Conservation (phyloP, 1,139 yeast species). For the Hansenula sp. region DNA sequence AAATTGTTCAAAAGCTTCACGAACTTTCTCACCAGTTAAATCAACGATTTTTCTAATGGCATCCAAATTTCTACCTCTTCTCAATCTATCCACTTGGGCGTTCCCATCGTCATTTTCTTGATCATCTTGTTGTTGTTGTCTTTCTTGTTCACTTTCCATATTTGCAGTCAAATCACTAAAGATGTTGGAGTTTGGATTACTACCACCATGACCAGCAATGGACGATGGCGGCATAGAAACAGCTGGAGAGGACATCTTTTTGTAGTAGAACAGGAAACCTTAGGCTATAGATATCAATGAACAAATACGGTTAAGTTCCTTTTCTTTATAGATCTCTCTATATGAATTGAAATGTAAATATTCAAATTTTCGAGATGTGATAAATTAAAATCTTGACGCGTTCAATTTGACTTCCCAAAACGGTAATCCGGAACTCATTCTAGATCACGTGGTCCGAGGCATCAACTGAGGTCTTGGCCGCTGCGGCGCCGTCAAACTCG, state of each 20-base stretch:
- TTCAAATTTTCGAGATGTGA: not conserved
- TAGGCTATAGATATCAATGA: not conserved
- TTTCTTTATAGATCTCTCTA: too few relatives aligned
- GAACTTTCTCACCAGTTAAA: conserved; percentile 88
- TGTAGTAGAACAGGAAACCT: not conserved
- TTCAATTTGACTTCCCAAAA: conserved; percentile 10
- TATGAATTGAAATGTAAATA: too few relatives aligned
- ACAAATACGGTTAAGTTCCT: too few relatives aligned
- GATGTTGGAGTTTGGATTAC: conserved; percentile 27
- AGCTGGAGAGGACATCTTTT: conserved; percentile 12
- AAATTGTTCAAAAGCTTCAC: conserved; percentile 86
- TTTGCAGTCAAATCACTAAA: conserved; percentile 25
- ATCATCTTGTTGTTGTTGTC: conserved; percentile 6
- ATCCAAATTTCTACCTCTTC: conserved; percentile 38
- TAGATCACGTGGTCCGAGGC: not conserved
- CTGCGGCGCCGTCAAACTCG: not conserved
- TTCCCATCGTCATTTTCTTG: conserved; percentile 7
- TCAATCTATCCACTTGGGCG: conserved; percentile 15
- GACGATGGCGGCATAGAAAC: conserved; percentile 28
- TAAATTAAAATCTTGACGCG: conserved; percentile 1
- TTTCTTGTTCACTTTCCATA: conserved; percentile 2
- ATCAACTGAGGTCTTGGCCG: not conserved
- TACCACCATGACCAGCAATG: conserved; percentile 26
- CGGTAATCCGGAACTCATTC: conserved; percentile 1
- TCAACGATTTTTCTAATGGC: conserved; percentile 86